Evolutionary conservation across 2,329 filamentous ascomycete genomes (phyloP), one percentile per base, ranked within the genome.

Genomic region (Fusarium sp.): DNA sequence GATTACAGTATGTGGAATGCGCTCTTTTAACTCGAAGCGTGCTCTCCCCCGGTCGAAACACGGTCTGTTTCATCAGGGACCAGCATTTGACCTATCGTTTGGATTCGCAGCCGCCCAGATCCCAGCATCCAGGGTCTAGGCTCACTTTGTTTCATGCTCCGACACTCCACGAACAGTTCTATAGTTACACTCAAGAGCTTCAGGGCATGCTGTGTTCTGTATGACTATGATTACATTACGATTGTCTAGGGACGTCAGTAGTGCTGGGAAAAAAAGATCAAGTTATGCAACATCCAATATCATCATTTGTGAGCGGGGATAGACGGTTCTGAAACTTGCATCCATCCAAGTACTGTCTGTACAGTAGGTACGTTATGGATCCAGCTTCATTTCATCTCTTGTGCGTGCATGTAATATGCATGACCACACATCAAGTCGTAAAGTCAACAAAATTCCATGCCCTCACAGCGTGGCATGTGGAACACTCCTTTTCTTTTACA

Each of bases 41-140:
- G 67, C 71, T 68, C 68, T 64, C 59, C 61, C 70, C 70, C 66
- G 52, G 74, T 72, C 67, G 74, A 76, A 76, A 76, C 74, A 65
- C 67, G 57, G 68, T 67, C 67, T 58, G 74, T 76, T 76, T 76
- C 74, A 76, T 70, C 68, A 61, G 63, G 48, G 61, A 46, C 73
- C 70, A 52, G 65, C 55, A 27, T 25, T 53, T 57, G 61, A 49
- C 74, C 74, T 75, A 76, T 76, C 74, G 76, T 62, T 59, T 32
- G 59, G 61, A 64, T 64, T 60, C 52, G 46, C 66, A 72, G 64
- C 68, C 62, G 73, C 73, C 65, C 66, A 61, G 53, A 65, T 69
- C 59, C 70, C 64, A 70, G 70, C 59, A 69, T 65, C 55, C 65
- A 75, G 72, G 72, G 72, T 64, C 55, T 71, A 64, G 62, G 69